These are phyloP conservation scores for Lenwebbia sp. DNA, from an alignment of 345 rosid species.

Conservation along the genomic window DNA sequence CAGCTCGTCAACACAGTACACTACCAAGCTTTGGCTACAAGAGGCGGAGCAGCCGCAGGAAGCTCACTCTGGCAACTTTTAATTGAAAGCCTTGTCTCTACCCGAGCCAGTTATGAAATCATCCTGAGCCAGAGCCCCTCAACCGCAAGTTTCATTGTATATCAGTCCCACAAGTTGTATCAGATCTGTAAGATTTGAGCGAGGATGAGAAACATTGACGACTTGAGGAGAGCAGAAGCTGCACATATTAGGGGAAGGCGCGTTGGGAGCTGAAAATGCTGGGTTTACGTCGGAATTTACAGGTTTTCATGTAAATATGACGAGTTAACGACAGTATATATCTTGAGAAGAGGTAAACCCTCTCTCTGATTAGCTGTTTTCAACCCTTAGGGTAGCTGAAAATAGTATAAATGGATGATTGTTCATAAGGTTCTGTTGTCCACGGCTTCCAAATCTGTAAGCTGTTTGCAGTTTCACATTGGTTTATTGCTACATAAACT, in stretches of 20 bases:
- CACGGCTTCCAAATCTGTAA: neutral
- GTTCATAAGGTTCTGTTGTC: neutral
- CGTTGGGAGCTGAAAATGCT: slow-evolving; percentile 18
- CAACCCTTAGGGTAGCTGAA: slow-evolving; percentile 23
- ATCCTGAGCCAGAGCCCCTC: slow-evolving; percentile 47
- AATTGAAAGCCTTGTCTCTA: slow-evolving; percentile 55
- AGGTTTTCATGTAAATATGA: neutral
- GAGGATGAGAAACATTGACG: slow-evolving; percentile 44
- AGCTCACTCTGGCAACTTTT: slow-evolving; percentile 91
- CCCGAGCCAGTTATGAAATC: slow-evolving; percentile 70
- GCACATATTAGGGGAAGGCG: slow-evolving; percentile 17
- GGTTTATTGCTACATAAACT: neutral
- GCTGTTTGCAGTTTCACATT: neutral
- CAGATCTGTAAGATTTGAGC: slow-evolving; percentile 51
- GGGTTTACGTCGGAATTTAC: neutral
- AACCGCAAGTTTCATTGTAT: slow-evolving; percentile 45
- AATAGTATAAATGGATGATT: neutral
- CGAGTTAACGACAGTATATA: neutral
- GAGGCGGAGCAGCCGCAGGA: slow-evolving; percentile 75
- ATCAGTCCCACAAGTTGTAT: slow-evolving; percentile 51
- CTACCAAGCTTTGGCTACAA: slow-evolving; percentile 51
- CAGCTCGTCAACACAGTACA: slow-evolving; percentile 47
- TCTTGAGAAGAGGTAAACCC: neutral
- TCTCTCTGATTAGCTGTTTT: slow-evolving; percentile 5
- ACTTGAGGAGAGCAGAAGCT: slow-evolving; percentile 60